These are phyloP conservation scores for Penicillium roqueforti DNA, from an alignment of 495 filamentous ascomycete genomes.

Conservation along the genomic window DNA sequence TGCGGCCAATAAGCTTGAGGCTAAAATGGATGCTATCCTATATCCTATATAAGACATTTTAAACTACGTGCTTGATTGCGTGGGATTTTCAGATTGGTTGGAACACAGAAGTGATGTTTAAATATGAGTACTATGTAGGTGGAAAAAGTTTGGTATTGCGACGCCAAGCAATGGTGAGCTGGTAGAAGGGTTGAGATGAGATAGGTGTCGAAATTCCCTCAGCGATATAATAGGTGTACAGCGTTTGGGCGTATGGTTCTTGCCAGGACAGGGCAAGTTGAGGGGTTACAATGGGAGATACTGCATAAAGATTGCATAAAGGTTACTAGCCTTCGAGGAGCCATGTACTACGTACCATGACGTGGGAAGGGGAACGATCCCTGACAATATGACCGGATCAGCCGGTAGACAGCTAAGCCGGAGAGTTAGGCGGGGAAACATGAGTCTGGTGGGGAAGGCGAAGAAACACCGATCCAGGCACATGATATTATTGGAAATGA, in stretches of 20 bases:
- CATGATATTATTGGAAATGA: conserved; percentile 5
- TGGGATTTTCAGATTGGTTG: conserved; percentile 60
- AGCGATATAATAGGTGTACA: not conserved
- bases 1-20: too few species aligned
- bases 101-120: conserved; percentile 67
- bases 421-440: not conserved
- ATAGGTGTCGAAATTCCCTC: not conserved
- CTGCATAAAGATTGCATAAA: not conserved
- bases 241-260: not conserved
- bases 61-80: conserved; percentile 67
- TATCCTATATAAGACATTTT: conserved; percentile 48
- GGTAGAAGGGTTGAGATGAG: conserved; percentile 4
- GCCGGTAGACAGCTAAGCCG: not conserved
- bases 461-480: not conserved
- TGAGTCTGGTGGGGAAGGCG: not conserved
- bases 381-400: not conserved
- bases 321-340: not conserved
- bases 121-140: conserved; percentile 71
- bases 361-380: not conserved
- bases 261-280: not conserved
- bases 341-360: not conserved
- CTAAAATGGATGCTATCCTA: conserved; percentile 35
- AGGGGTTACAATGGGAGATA: too few species aligned
- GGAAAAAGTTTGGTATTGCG: conserved; percentile 49
- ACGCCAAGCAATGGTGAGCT: conserved; percentile 11